Conservation (phyloP, 805 yeast genomes). For the Clavispora fructus region DNA sequence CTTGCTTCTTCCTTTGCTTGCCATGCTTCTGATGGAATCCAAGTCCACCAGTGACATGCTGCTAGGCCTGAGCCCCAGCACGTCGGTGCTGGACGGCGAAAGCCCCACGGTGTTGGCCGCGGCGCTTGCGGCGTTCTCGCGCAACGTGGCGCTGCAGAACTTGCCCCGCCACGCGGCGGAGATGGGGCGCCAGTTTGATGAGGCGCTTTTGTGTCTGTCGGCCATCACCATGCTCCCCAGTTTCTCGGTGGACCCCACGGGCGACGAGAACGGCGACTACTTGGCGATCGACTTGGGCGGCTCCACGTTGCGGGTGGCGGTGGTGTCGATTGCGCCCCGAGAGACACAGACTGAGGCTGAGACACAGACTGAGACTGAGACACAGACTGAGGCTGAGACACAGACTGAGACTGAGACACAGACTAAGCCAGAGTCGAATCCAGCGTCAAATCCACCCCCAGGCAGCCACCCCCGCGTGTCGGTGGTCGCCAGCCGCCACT, state of each 20-base stretch:
- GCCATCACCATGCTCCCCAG: constrained; percentile 37
- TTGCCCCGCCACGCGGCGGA: constrained; percentile 15
- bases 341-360: no score
- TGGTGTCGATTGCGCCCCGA: constrained; percentile 26
- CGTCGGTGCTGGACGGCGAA: constrained; percentile 4
- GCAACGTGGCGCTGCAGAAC: constrained; percentile 1
- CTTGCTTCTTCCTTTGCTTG: not conserved
- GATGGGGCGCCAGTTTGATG: constrained; percentile 22
- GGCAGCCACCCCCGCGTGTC: constrained; percentile 21
- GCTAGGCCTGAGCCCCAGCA: constrained; percentile 7
- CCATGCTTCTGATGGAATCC: not conserved
- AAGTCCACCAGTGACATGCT: constrained; percentile 5
- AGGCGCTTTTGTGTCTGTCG: constrained; percentile 23
- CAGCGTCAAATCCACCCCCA: no score
- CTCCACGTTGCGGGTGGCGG: constrained; percentile 44
- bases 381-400: no score
- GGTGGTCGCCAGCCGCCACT: constrained; percentile 27
- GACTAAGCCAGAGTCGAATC: no score
- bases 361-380: no score
- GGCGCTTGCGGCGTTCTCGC: constrained; percentile 7
- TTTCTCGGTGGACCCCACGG: constrained; percentile 33
- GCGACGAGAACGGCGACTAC: constrained; percentile 32
- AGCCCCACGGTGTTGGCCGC: constrained; percentile 1
- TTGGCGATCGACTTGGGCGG: constrained; percentile 56
- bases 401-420: no score